These are phyloP conservation scores for Alternaria consortialis DNA, from an alignment of 2,329 filamentous ascomycete genomes.

Conservation along the genomic window DNA sequence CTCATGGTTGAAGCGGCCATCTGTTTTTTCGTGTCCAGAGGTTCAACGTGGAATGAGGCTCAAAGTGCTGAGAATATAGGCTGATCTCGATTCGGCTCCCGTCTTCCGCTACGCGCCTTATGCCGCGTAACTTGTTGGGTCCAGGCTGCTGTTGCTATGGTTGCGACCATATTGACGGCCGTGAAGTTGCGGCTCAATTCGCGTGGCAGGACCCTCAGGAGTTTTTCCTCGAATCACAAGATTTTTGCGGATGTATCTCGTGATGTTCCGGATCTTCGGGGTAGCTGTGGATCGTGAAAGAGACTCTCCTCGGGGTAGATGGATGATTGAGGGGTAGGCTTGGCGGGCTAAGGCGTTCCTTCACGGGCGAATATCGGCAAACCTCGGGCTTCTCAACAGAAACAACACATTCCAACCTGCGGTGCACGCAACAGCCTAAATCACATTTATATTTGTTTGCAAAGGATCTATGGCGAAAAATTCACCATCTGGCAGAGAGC, in stretches of 20 bases:
- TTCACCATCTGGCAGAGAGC: too few relatives aligned
- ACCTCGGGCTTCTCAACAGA: background rate
- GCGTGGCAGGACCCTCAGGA: background rate
- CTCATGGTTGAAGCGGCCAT: background rate
- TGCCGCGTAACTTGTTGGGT: background rate
- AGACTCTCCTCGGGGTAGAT: background rate
- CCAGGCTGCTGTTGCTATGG: background rate
- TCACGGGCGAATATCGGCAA: background rate
- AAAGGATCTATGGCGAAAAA: background rate
- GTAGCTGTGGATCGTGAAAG: conserved; percentile 6
- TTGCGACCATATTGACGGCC: background rate
- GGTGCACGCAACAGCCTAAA: background rate
- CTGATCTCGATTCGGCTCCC: background rate
- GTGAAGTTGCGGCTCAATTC: background rate
- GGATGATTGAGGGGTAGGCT: conserved; percentile 11
- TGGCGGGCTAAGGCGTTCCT: conserved; percentile 4
- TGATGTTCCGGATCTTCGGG: background rate
- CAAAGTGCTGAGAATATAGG: background rate
- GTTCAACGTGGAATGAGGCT: background rate
- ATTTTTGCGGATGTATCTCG: background rate
- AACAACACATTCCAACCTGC: background rate
- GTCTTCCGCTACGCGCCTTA: background rate
- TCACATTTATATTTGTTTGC: background rate
- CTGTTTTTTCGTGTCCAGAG: background rate
- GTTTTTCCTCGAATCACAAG: conserved; percentile 14